These are phyloP conservation scores for Metschnikowia matae DNA, from an alignment of 805 yeast genomes.

Conservation along the genomic window DNA sequence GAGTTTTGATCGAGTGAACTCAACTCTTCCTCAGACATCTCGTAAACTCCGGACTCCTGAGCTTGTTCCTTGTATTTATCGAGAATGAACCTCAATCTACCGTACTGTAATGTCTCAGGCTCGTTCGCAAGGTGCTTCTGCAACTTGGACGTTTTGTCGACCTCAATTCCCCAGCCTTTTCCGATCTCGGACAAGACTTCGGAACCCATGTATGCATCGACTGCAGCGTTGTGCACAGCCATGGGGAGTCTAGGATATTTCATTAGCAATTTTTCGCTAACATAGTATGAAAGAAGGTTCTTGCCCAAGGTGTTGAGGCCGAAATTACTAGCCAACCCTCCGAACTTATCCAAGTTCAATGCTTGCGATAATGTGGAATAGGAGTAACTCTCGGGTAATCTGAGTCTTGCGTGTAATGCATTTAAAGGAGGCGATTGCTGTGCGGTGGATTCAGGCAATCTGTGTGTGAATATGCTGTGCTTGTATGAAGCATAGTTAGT, in stretches of 20 bases:
- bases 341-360: constrained; percentile 52
- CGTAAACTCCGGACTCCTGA: constrained; percentile 50
- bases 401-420: constrained; percentile 74
- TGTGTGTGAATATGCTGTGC: constrained; percentile 39
- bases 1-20: constrained; percentile 13
- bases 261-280: constrained; percentile 65
- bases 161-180: constrained; percentile 83
- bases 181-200: constrained; percentile 65
- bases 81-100: constrained; percentile 56
- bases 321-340: constrained; percentile 59
- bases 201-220: constrained; percentile 69
- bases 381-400: constrained; percentile 54
- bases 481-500: constrained; percentile 40
- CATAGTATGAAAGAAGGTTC: constrained; percentile 68
- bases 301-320: constrained; percentile 83
- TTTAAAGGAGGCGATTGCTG: constrained; percentile 66
- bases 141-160: constrained; percentile 59
- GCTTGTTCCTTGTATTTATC: constrained; percentile 27
- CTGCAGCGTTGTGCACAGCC: constrained; percentile 68
- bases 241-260: constrained; percentile 90
- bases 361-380: constrained; percentile 75
- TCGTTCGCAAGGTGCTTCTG: constrained; percentile 67
- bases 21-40: constrained; percentile 26
- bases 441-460: constrained; percentile 45
- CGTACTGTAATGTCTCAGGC: constrained; percentile 61